Conservation (phyloP, 257 asterid genomes). For the Solanum paucissectum region DNA sequence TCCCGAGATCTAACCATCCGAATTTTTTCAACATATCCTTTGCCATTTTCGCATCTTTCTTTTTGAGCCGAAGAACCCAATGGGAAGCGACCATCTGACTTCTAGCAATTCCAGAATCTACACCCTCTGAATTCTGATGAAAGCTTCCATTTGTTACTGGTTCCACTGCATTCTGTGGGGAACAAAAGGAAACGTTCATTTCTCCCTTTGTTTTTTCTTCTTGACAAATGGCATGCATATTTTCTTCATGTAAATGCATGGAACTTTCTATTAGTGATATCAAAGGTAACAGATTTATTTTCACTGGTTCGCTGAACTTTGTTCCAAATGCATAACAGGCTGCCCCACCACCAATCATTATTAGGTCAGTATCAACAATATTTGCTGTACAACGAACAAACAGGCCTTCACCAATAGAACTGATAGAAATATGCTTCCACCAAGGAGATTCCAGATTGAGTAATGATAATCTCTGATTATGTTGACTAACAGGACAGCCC, state of each 20-base stretch:
- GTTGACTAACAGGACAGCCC: constrained; percentile 80
- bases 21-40: constrained; percentile 74
- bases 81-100: constrained; percentile 19
- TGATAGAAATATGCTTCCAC: constrained; percentile 56
- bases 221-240: constrained; percentile 9
- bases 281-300: constrained; percentile 46
- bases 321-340: constrained; percentile 98
- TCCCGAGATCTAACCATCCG: constrained; percentile 84
- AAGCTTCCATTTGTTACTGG: constrained; percentile 16
- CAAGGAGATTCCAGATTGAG: constrained; percentile 43
- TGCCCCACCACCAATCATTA: constrained; percentile 91
- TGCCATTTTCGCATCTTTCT: constrained; percentile 57
- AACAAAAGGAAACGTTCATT: constrained; percentile 4
- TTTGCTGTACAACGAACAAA: constrained; percentile 79
- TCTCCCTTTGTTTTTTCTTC: constrained; percentile 1
- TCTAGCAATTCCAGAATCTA: constrained; percentile 18
- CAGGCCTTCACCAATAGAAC: constrained; percentile 43
- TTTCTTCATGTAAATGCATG: constrained; percentile 2
- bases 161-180: constrained; percentile 10
- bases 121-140: constrained; percentile 19
- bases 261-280: constrained; percentile 19
- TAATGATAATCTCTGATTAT: constrained; percentile 41
- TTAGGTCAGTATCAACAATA: constrained; percentile 47
- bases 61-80: constrained; percentile 53
- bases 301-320: constrained; percentile 75